phyloP scores from a whole-genome alignment of 257 asterid genomes.

The Ilex asprella region DNA sequence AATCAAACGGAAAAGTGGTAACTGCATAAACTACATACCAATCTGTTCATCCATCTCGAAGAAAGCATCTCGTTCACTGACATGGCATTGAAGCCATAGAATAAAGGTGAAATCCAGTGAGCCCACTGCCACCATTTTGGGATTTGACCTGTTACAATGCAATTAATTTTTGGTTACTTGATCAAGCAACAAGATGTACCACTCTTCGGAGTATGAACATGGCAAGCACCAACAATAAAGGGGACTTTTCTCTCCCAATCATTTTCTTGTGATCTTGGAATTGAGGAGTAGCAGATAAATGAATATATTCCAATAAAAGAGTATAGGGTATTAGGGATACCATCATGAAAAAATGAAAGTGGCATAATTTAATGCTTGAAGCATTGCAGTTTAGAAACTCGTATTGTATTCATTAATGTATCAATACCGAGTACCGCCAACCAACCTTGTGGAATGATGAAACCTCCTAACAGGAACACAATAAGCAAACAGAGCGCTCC shows the following conservation, averaged over 20 bases:
- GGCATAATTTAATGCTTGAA: too few relatives aligned
- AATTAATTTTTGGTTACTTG: not conserved
- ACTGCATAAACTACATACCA: conserved; percentile 13
- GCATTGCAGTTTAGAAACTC: too few relatives aligned
- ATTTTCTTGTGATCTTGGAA: too few relatives aligned
- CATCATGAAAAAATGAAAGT: too few relatives aligned
- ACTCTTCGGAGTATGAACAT: too few relatives aligned
- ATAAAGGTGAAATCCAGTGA: conserved; percentile 58
- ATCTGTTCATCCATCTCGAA: conserved; percentile 64
- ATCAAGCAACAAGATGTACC: too few relatives aligned
- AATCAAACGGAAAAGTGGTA: not conserved
- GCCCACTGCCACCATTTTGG: conserved; percentile 83
- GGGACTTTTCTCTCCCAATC: too few relatives aligned
- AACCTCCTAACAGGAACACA: conserved; percentile 54
- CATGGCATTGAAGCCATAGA: conserved; percentile 49
- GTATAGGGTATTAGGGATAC: too few relatives aligned
- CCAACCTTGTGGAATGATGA: conserved; percentile 50
- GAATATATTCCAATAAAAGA: too few relatives aligned
- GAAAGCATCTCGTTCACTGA: conserved; percentile 61
- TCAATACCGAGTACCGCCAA: not conserved
- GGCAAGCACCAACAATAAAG: too few relatives aligned
- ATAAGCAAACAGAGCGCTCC: conserved; percentile 43
- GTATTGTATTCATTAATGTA: too few relatives aligned
- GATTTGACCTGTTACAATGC: conserved; percentile 32
- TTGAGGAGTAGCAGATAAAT: too few relatives aligned